Conservation (phyloP, 306 rosid genomes). For the Prunus mume region DNA sequence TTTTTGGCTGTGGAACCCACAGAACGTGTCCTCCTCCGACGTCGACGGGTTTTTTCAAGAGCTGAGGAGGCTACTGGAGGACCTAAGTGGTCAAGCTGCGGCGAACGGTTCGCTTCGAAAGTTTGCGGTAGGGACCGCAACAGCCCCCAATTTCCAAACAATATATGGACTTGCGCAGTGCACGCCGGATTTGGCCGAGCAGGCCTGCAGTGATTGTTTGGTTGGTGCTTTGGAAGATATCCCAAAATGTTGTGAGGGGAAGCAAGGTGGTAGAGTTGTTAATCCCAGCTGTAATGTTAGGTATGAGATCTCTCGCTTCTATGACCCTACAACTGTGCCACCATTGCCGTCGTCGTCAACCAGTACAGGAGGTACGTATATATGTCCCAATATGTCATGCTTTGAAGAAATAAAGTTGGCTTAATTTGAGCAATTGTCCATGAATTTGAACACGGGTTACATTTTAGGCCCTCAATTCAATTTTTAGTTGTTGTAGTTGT, state of each 20-base stretch:
- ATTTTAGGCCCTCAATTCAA: no score
- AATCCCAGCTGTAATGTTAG: conserved; percentile 6
- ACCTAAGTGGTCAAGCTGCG: background rate
- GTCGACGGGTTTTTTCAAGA: background rate
- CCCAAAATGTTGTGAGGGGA: background rate
- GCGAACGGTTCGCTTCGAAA: background rate
- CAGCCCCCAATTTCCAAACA: background rate
- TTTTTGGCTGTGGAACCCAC: background rate
- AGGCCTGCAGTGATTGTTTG: conserved; percentile 1
- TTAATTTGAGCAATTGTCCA: no score
- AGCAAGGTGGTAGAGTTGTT: background rate
- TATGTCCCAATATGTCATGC: background rate
- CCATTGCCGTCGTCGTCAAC: background rate
- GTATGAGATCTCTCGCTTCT: background rate
- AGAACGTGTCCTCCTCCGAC: background rate
- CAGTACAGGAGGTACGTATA: background rate
- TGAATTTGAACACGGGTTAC: no score
- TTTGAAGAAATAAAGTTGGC: no score
- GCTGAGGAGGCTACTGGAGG: background rate
- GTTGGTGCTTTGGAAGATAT: background rate
- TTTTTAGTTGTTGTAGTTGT: no score
- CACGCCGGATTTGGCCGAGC: conserved; percentile 16
- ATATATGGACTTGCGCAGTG: conserved; percentile 16
- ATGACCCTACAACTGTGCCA: background rate
- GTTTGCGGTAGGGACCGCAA: background rate